Evolutionary conservation across 2,329 filamentous ascomycete species (phyloP), one percentile per base, ranked within the genome.

Genomic region (Alternaria viburni): DNA sequence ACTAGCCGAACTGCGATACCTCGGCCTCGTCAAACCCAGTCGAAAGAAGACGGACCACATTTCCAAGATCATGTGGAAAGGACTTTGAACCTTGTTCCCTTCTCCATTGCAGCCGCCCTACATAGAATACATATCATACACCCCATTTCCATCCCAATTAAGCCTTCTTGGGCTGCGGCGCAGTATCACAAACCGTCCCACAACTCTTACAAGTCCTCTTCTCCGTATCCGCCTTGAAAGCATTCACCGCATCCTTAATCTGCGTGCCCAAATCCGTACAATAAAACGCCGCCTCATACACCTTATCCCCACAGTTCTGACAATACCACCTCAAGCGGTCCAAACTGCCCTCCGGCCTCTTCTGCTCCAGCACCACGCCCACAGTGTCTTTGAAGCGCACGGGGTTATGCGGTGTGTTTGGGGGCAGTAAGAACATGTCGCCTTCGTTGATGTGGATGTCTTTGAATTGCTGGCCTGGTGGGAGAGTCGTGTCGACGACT

Each of bases 321-420:
- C 96, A 98, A 82, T 98, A 98, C 95, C 94, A 98, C 67, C 93
- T 85, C 87, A 98, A 87, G 59, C 87, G 86, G 84, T 98, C 95
- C 61, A 94, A 69, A 26, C 88, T 89, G 5, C 81, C 88, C 43
- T 86, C 82, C 0, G 92, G 92, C 11, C 96, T 86, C 44, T 88
- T 88, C 84, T 97, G 93, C 85, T 98, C 95, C 62, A 98, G 85
- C 32, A 98, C 95, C 54, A 98, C 86, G 30, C 95, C 95, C n/a
- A 98, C 93, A 0, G 95, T 97, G 81, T 97, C 85, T 75, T 91
- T 91, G 81, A 97, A 98, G 62, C 95, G 89, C 32, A 98, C 93
- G 0, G 96, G 95, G 80, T 97, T 97, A 82, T 98, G 95, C 25
- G 95, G 95, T n/a, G 91, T 96, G 81, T 97, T 94, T n/a, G 90